Conservation (phyloP, 108 stramenopile species). For the Nannochloropsis oceanica region DNA sequence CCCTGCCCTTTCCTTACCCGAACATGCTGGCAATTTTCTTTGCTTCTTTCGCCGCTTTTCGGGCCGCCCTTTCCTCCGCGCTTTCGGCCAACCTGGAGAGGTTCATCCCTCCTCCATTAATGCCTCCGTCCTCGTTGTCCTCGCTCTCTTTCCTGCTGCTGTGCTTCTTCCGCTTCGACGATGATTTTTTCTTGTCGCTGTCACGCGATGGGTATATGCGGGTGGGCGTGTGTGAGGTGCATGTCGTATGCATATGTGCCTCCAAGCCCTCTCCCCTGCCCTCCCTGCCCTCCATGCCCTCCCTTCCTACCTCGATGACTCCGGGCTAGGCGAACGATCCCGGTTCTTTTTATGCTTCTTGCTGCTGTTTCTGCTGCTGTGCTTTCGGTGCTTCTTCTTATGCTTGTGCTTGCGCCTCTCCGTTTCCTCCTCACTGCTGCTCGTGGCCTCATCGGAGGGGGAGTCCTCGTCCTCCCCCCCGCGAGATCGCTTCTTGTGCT, state of each 20-base stretch:
- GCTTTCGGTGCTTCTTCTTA: neutral
- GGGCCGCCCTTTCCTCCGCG: neutral
- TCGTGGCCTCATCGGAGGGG: neutral
- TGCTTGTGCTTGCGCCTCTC: neutral
- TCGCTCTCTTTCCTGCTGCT: neutral
- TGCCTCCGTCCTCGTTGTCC: neutral
- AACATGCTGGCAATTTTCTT: constrained; percentile 12
- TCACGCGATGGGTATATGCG: neutral
- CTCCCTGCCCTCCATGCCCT: neutral
- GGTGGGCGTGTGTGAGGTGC: neutral
- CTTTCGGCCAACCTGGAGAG: neutral
- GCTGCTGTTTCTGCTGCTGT: neutral
- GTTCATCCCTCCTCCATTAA: neutral
- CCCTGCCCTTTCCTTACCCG: neutral
- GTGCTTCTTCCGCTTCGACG: neutral
- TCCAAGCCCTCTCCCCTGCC: too few species aligned
- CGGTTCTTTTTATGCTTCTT: neutral
- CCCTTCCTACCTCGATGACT: neutral
- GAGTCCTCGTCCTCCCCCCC: neutral
- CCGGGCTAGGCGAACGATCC: neutral
- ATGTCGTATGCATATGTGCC: neutral
- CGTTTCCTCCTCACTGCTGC: neutral
- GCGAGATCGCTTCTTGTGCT: neutral
- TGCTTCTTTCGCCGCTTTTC: neutral
- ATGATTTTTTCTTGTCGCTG: neutral